phyloP scores from a whole-genome alignment of 352 stramenopile genomes.

The Pythium vanterpoolii region DNA sequence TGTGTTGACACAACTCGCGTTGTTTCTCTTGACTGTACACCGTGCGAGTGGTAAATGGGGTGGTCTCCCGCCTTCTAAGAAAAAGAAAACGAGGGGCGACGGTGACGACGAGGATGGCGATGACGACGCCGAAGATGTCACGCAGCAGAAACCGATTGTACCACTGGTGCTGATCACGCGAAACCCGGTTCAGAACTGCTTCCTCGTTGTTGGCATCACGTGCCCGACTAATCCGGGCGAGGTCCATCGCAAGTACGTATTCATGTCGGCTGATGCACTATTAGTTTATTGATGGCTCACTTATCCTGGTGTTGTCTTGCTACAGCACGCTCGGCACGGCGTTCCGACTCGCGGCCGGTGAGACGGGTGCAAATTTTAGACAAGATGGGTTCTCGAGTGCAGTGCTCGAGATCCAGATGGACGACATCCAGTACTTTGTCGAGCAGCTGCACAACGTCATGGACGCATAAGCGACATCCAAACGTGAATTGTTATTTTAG shows the following conservation, averaged over 20 bases:
- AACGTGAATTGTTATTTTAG: neutral
- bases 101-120: conserved; percentile 29
- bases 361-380: conserved; percentile 90
- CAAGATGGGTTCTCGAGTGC: conserved; percentile 96
- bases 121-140: conserved; percentile 23
- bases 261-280: neutral
- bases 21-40: conserved; percentile 95
- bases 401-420: conserved; percentile 93
- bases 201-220: conserved; percentile 94
- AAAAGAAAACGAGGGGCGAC: conserved; percentile 28
- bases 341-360: conserved; percentile 92
- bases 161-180: conserved; percentile 77
- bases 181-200: conserved; percentile 91
- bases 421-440: conserved; percentile 95
- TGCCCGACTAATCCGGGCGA: conserved; percentile 87
- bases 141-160: conserved; percentile 52
- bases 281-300: neutral
- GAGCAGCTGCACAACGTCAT: conserved; percentile 94
- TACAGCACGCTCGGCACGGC: conserved; percentile 88
- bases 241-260: conserved; percentile 83
- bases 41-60: conserved; percentile 94
- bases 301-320: neutral
- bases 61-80: conserved; percentile 31
- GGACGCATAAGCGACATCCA: conserved; percentile 48
- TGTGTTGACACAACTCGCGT: conserved; percentile 91